Base-by-base conservation (phyloP, 108 stramenopile genomes). In the Aurantiochytrium sp. region DNA sequence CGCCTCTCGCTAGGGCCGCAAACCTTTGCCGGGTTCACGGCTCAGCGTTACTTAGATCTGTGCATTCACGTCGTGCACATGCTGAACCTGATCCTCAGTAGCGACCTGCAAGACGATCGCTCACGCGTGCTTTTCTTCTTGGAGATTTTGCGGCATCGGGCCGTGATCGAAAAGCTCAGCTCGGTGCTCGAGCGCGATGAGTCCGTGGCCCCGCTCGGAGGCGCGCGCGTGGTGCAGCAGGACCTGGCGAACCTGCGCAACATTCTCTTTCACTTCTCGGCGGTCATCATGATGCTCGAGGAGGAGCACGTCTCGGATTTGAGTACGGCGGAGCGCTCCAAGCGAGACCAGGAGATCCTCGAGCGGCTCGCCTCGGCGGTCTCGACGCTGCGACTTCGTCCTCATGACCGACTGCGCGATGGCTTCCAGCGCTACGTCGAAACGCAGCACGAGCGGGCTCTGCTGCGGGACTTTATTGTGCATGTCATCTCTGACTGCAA, bases 351-450 rank as follows among this genome's bases (percentile, higher is more conserved):
- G 2, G 73, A 41, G 45, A 81, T 81, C 6, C 39, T 81, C 10
- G 73, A 24, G 32, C 39, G 30, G 6, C 1, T 81, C 19, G 73
- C 73, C 15, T 6, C 1, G 36, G 30, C n/a, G 10, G 73, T 24
- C 39, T 81, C 73, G 73, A 81, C 24, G 24, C 73, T 81, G 6
- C 73, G 73, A 17, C 24, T 81, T 6, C 15, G 19, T 17, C 73
- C 73, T 6, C 73, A 81, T 48, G 73, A 81, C 2, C 39, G 73
- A 39, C 39, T 81, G n/a, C 73, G 73, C 10, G 73, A 81, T 48
- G 73, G 73, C 45, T 81, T 81, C 2, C 73, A 81, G 45, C 39
- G 73, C 42, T 81, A 48, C 32, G 45, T 48, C 24, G 73, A 81
- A 4, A 81, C 73, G 8, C 42, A 48, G 19, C 42, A 81, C 12